These are phyloP conservation scores for Penicillium psychrosexuale DNA, from an alignment of 2,329 filamentous ascomycete genomes.

Conservation along the genomic window DNA sequence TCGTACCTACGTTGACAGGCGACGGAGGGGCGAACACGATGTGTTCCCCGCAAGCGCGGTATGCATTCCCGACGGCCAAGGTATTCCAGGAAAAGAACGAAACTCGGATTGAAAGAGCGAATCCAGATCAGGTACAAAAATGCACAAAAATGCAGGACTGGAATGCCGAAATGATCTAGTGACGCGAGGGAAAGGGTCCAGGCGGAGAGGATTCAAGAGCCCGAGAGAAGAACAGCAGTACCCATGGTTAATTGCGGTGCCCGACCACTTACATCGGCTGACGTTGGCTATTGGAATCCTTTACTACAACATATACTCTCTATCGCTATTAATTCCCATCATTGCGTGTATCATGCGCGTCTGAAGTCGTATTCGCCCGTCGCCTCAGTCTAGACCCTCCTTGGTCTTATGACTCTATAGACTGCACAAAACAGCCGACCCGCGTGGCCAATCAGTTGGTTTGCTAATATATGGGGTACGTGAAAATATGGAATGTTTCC, in stretches of 20 bases:
- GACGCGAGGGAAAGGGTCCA: background rate
- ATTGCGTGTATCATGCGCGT: background rate
- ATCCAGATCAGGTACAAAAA: background rate
- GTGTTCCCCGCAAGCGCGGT: background rate
- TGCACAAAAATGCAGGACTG: constrained; percentile 1
- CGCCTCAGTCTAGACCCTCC: background rate
- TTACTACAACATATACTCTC: background rate
- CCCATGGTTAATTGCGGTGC: background rate
- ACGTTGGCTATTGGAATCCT: background rate
- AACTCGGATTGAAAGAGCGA: background rate
- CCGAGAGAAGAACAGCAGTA: background rate
- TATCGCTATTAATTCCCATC: background rate
- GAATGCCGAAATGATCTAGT: background rate
- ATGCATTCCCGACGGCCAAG: constrained; percentile 2
- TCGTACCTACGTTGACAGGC: background rate
- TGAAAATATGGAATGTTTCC: background rate
- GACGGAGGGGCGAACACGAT: background rate
- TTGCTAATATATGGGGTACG: background rate
- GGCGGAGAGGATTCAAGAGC: background rate
- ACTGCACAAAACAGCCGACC: constrained; percentile 2
- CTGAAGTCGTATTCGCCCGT: background rate
- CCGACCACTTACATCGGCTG: background rate
- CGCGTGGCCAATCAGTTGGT: background rate
- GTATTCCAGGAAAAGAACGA: background rate
- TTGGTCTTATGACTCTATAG: background rate